A percentile compares a stretch with the other conserved stretches of the same genome.
Evolutionary conservation across 2,329 filamentous ascomycete genomes (phyloP).

Genomic region (Lecanicillium sp.): DNA sequence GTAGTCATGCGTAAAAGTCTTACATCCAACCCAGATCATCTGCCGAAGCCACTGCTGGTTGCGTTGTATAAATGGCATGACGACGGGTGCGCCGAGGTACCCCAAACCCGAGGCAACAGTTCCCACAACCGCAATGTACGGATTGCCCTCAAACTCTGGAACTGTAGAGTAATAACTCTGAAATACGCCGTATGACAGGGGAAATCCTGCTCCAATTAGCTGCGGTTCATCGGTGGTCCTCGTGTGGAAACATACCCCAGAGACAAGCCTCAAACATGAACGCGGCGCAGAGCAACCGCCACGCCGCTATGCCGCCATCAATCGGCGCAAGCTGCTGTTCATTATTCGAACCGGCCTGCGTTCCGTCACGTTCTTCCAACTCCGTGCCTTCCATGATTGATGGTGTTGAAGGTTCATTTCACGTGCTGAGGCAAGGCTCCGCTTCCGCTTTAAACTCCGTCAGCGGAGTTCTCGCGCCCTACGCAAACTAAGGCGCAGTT

Average conservation of each 20-base stretch:
- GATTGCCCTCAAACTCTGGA: slow-evolving; percentile 19
- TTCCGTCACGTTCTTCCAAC: too few relatives aligned
- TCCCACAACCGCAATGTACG: slow-evolving; percentile 22
- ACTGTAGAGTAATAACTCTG: slow-evolving; percentile 24
- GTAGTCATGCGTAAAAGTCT: too few relatives aligned
- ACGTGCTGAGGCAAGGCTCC: too few relatives aligned
- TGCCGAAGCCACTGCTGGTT: slow-evolving; percentile 4
- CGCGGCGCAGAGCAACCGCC: slow-evolving; percentile 19
- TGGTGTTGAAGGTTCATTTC: too few relatives aligned
- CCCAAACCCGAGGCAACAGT: slow-evolving; percentile 22
- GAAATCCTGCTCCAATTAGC: too few relatives aligned
- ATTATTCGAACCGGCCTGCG: too few relatives aligned
- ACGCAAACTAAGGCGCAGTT: too few relatives aligned
- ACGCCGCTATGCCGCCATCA: slow-evolving; percentile 21
- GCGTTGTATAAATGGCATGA: slow-evolving; percentile 19
- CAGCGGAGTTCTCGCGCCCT: too few relatives aligned
- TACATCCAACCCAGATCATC: slow-evolving; percentile 16
- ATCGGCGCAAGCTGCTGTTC: slow-evolving; percentile 16
- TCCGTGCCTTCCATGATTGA: too few relatives aligned
- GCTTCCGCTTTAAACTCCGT: too few relatives aligned
- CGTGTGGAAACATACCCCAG: slow-evolving; percentile 20
- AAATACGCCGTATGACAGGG: slow-evolving; percentile 24
- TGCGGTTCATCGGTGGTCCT: too few relatives aligned
- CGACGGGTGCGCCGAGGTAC: slow-evolving; percentile 23
- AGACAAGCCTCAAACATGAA: slow-evolving; percentile 22